A percentile compares a stretch with the other conserved stretches of the same genome.
Conservation (phyloP, 306 rosid genomes). For the Sicyos edulis region DNA sequence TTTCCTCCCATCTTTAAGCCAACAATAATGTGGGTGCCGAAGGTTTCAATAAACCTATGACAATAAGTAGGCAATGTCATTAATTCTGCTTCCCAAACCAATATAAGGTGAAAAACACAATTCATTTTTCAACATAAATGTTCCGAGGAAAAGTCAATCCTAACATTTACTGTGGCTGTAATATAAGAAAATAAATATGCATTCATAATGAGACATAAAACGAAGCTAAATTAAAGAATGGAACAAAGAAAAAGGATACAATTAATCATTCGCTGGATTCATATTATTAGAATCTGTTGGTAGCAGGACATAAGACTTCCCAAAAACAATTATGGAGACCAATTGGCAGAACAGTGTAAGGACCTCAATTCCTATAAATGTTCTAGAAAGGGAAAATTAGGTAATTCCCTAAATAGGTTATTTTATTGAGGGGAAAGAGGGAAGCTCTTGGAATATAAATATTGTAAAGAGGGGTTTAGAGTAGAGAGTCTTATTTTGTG, state of each 20-base stretch:
- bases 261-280: background rate
- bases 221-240: background rate
- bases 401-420: too few species aligned
- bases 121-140: background rate
- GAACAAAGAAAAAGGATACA: background rate
- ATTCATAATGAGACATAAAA: background rate
- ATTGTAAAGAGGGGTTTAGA: too few species aligned
- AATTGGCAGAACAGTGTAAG: background rate
- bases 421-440: too few species aligned
- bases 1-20: slow-evolving; percentile 97
- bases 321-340: background rate
- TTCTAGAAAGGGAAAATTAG: too few species aligned
- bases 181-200: background rate
- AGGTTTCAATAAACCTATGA: slow-evolving; percentile 77
- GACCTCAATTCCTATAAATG: too few species aligned
- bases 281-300: background rate
- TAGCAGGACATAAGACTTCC: background rate
- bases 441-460: too few species aligned
- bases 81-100: background rate
- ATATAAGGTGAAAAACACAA: slow-evolving; percentile 5
- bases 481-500: too few species aligned
- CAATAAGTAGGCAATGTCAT: slow-evolving; percentile 8
- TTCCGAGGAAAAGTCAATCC: background rate
- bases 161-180: background rate
- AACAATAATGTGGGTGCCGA: slow-evolving; percentile 91